Evolutionary conservation across 2,329 filamentous ascomycete genomes (phyloP).

Genomic region (Didymella exigua): DNA sequence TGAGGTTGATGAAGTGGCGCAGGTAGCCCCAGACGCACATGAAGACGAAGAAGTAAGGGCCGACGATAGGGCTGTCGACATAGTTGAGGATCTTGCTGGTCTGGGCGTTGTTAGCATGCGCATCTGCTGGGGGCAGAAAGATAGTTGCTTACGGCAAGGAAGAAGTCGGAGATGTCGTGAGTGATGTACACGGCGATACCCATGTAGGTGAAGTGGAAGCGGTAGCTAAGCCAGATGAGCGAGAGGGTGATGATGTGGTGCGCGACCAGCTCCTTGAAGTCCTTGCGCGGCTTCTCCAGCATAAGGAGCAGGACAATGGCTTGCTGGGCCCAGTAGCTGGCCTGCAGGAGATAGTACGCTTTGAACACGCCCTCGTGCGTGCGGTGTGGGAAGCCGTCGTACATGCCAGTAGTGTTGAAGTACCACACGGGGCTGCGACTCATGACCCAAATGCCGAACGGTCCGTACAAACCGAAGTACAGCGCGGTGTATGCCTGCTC

Average conservation of each 20-base stretch:
- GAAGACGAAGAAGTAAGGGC: conserved; percentile 83
- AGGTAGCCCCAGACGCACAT: conserved; percentile 86
- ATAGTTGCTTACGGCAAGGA: conserved; percentile 74
- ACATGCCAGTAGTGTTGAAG: conserved; percentile 91
- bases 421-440: conserved; percentile 91
- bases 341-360: conserved; percentile 94
- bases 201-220: conserved; percentile 97
- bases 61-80: conserved; percentile 77
- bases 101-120: conserved; percentile 49
- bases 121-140: neutral
- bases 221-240: conserved; percentile 85
- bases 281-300: conserved; percentile 91
- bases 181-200: conserved; percentile 92
- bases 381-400: conserved; percentile 82
- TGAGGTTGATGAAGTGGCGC: conserved; percentile 82
- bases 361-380: conserved; percentile 84
- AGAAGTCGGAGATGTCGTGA: conserved; percentile 93
- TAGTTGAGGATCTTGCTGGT: conserved; percentile 94
- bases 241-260: conserved; percentile 89
- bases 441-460: conserved; percentile 90
- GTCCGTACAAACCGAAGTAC: conserved; percentile 84
- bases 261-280: conserved; percentile 89
- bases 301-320: conserved; percentile 84
- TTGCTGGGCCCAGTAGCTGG: conserved; percentile 95
- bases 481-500: conserved; percentile 94